Conservation (phyloP, 306 rosid species). For the Medicago arabica region DNA sequence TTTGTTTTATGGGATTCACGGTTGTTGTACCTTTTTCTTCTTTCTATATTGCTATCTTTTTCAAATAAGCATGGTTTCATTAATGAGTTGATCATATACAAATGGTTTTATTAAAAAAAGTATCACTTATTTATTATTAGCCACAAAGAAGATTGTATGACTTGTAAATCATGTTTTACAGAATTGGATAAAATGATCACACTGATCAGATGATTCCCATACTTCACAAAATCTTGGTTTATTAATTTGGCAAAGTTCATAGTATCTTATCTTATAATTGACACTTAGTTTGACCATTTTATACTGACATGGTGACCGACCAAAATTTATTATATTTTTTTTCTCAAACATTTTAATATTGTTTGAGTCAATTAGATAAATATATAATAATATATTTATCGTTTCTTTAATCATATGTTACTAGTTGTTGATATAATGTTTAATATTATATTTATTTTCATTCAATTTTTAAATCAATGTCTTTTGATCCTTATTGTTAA, state of each 20-base stretch:
- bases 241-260: constrained; percentile 8
- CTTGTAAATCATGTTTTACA: constrained; percentile 28
- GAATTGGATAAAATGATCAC: constrained; percentile 26
- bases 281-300: constrained; percentile 21
- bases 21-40: constrained; percentile 49
- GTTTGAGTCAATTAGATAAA: no score
- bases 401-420: no score
- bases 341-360: no score
- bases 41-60: constrained; percentile 19
- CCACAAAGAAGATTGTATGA: background rate
- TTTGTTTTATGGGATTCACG: constrained; percentile 59
- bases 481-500: no score
- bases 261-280: background rate
- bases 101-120: constrained; percentile 15
- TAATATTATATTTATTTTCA: no score
- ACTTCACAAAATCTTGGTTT: constrained; percentile 8
- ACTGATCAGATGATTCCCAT: constrained; percentile 13
- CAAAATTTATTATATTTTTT: background rate
- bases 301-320: background rate
- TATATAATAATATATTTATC: no score
- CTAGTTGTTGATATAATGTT: no score
- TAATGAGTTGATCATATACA: constrained; percentile 46
- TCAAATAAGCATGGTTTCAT: constrained; percentile 46
- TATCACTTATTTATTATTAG: background rate
- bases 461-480: no score